phyloP scores from a whole-genome alignment of 2,329 filamentous ascomycete species.

The Arthrinium phaeospermum region DNA sequence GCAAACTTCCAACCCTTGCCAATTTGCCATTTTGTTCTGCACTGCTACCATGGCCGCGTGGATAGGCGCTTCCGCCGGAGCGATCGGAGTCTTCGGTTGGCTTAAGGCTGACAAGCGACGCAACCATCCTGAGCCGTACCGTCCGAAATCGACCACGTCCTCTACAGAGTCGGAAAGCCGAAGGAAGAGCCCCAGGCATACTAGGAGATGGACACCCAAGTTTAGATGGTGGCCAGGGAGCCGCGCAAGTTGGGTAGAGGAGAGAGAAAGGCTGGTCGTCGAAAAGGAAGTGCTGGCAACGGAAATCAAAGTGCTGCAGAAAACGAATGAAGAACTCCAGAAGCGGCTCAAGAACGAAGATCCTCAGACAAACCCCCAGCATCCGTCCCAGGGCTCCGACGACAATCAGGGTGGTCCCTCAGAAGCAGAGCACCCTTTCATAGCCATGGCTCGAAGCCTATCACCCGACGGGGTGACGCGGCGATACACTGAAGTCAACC shows the following conservation, averaged over 20 bases:
- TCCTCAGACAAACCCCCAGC: neutral
- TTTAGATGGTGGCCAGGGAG: neutral
- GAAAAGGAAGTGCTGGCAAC: neutral
- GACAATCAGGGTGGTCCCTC: neutral
- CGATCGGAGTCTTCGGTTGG: neutral
- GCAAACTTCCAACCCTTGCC: neutral
- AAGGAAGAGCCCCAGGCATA: neutral
- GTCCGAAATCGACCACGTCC: neutral
- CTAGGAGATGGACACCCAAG: neutral
- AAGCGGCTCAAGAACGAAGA: neutral
- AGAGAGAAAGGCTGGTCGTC: too few relatives aligned
- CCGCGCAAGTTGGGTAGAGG: neutral
- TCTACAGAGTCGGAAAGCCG: neutral
- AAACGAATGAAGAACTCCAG: neutral
- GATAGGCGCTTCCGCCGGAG: neutral
- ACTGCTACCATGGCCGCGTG: neutral
- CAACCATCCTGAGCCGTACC: neutral
- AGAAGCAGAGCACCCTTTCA: neutral
- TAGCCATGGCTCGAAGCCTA: neutral
- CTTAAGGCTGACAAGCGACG: neutral
- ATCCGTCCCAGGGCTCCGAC: neutral
- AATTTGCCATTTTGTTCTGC: neutral
- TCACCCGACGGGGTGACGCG: neutral
- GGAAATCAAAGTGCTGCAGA: neutral
- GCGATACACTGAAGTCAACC: accelerated